phyloP scores from a whole-genome alignment of 2,329 filamentous ascomycete genomes.

The Stemphylium vesicarium region DNA sequence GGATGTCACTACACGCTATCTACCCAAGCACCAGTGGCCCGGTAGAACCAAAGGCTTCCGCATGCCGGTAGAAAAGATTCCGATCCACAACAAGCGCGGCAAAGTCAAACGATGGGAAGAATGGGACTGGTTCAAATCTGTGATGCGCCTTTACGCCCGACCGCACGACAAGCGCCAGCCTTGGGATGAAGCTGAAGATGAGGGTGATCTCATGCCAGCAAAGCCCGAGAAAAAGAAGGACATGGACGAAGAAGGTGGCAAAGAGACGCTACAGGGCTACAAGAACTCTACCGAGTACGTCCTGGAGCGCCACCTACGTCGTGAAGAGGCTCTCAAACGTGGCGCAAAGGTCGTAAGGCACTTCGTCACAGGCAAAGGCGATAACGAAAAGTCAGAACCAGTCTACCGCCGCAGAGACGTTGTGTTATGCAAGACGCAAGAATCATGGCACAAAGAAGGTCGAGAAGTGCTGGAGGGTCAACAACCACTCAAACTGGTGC shows the following conservation, averaged over 20 bases:
- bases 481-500: conserved; percentile 81
- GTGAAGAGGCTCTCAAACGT: conserved; percentile 84
- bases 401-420: conserved; percentile 83
- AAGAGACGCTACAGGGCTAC: conserved; percentile 81
- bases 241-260: conserved; percentile 74
- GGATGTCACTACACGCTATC: conserved; percentile 90
- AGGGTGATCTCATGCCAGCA: conserved; percentile 74
- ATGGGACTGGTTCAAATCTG: conserved; percentile 86
- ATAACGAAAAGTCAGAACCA: conserved; percentile 74
- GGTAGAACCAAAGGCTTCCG: conserved; percentile 88
- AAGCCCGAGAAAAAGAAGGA: conserved; percentile 67
- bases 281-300: conserved; percentile 86
- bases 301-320: conserved; percentile 82
- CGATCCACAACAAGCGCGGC: conserved; percentile 77
- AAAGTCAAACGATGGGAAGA: conserved; percentile 78
- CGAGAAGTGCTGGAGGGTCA: conserved; percentile 74
- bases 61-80: conserved; percentile 78
- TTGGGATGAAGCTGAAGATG: conserved; percentile 80
- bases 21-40: conserved; percentile 80
- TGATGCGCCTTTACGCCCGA: conserved; percentile 75
- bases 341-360: conserved; percentile 72
- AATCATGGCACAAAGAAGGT: conserved; percentile 98
- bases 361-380: conserved; percentile 78
- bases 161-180: conserved; percentile 64
- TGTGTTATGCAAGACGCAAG: conserved; percentile 83